These are phyloP conservation scores for Flaveria linearis DNA, from an alignment of 129 eudicot species.

Conservation along the genomic window DNA sequence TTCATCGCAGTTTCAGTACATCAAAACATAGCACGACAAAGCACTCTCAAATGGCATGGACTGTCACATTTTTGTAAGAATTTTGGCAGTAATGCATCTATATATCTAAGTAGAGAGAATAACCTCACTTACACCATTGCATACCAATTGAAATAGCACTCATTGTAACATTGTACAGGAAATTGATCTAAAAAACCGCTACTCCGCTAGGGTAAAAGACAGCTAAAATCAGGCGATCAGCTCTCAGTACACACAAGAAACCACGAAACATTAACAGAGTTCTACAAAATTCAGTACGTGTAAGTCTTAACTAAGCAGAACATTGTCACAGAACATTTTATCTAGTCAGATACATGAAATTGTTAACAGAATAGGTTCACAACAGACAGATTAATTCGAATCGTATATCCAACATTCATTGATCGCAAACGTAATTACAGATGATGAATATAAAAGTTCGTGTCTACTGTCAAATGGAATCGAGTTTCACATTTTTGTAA, in stretches of 20 bases:
- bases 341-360: not conserved
- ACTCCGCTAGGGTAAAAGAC: not conserved
- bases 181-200: not conserved
- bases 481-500: not conserved
- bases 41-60: not conserved
- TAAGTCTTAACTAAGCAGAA: conserved; percentile 8
- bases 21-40: not conserved
- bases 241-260: conserved; percentile 10
- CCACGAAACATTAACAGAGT: not conserved
- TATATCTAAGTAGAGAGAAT: conserved; percentile 5
- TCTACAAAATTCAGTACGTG: not conserved
- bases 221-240: conserved; percentile 10
- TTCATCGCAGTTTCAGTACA: not conserved
- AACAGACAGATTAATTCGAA: not conserved
- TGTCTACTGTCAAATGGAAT: not conserved
- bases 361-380: not conserved
- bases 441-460: conserved; percentile 9
- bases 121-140: conserved; percentile 11
- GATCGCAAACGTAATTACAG: not conserved
- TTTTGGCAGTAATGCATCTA: not conserved
- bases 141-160: conserved; percentile 10
- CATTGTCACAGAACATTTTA: not conserved
- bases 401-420: not conserved
- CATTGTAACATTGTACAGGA: not conserved
- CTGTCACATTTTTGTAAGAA: not conserved